Evolutionary conservation across 1,284 basidiomycete genomes (phyloP), one percentile per base, ranked within the genome.

Genomic region (Rhodotorula sp.): DNA sequence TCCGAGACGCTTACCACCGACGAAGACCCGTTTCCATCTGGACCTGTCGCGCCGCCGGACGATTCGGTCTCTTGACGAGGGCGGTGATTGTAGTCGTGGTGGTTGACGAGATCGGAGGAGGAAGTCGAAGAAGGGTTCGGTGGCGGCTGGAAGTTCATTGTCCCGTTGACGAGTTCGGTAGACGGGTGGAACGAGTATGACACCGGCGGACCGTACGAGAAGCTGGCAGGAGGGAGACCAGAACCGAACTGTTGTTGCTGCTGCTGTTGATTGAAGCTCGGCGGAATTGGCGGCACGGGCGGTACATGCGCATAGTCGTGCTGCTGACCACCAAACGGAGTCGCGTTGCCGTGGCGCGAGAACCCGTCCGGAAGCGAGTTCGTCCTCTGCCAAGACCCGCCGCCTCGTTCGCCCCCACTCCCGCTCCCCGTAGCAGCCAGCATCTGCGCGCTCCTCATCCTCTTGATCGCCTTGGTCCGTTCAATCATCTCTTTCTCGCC

Each of bases 401-500:
- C 29, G 14, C 51, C 42, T 15, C 12, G 33, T 6, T 49, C 57
- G 14, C 57, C 18, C n/a, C n/a, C 62, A n/a, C 68, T 60, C 8
- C 49, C 76, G 79, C 26, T 44, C 29, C 42, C 62, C 1, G 76
- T 54, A 70, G 73, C 46, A 2, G 62, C 68, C 29, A 70, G 64
- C 12, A 66, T 30, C 59, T 72, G 71, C 8, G 65, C 67, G 3
- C 62, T 66, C 20, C 93, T 89, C 95, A 99, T 98, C 68, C 95
- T 87, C 78, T 95, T 91, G 77, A 99, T 89, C 4, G 96, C 96
- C 84, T 99, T 99, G 84, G 99, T 96, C 73, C 96, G 86, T 82
- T 99, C 95, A 79, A 99, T 99, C 68, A 93, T 87, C 80, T 99
- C 96, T 84, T 99, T 99, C 82, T 99, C 96, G 59, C 96, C 95